phyloP scores from a whole-genome alignment of 352 stramenopile genomes.

The Globisporangium megalacanthum region DNA sequence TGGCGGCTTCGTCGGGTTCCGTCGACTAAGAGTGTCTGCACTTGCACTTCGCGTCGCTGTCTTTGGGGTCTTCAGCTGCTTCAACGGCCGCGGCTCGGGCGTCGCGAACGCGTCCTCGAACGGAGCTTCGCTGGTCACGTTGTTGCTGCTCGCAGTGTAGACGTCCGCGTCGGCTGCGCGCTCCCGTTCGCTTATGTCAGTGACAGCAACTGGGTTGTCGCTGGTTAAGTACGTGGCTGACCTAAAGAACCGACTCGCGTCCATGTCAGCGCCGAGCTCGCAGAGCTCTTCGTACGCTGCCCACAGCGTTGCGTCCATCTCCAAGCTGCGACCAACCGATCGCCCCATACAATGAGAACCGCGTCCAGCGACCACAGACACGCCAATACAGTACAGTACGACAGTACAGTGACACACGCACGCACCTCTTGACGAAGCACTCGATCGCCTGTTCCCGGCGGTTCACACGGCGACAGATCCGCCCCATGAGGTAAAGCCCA shows the following conservation, averaged over 20 bases:
- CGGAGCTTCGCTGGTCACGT: slow-evolving; percentile 18
- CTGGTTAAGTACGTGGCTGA: slow-evolving; percentile 35
- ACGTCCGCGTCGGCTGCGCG: slow-evolving; percentile 11
- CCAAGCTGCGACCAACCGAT: slow-evolving; percentile 44
- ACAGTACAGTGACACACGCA: not conserved
- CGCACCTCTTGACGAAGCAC: slow-evolving; percentile 87
- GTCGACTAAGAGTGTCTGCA: not conserved
- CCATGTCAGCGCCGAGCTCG: slow-evolving; percentile 82
- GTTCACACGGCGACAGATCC: slow-evolving; percentile 87
- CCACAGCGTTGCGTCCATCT: slow-evolving; percentile 91
- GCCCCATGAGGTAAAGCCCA: slow-evolving; percentile 89
- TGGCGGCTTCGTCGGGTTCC: slow-evolving; percentile 7
- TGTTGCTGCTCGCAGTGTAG: slow-evolving; percentile 18
- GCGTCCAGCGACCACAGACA: not conserved
- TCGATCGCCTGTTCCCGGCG: slow-evolving; percentile 86
- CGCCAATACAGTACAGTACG: not conserved
- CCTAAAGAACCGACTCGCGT: slow-evolving; percentile 63
- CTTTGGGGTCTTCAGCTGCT: slow-evolving; percentile 21
- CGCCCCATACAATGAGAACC: not conserved
- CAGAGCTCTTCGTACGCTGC: slow-evolving; percentile 91
- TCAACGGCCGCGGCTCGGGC: slow-evolving; percentile 19
- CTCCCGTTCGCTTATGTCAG: slow-evolving; percentile 13
- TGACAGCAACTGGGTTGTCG: not conserved
- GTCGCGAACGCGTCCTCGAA: slow-evolving; percentile 25
- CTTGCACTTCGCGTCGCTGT: not conserved